Conservation (phyloP, 495 filamentous ascomycete species). For the Xylaria acuta region DNA sequence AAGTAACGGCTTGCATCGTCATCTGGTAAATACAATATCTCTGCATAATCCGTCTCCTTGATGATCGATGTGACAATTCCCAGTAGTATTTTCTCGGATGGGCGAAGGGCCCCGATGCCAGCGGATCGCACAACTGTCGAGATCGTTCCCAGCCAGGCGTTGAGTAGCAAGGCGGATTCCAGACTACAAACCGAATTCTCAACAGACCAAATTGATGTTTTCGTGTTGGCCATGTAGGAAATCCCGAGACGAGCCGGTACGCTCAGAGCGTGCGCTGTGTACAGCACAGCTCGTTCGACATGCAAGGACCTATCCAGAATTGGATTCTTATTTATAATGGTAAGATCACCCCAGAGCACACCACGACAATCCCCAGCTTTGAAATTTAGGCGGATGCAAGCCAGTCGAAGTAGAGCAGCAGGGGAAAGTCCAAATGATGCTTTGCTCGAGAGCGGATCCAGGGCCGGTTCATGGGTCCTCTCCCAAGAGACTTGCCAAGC, state of each 20-base stretch:
- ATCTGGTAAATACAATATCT: constrained; percentile 25
- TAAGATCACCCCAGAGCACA: constrained; percentile 55
- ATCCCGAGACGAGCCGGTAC: constrained; percentile 62
- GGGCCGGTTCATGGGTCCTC: constrained; percentile 58
- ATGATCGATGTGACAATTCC: constrained; percentile 25
- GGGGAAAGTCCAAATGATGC: constrained; percentile 63
- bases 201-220: constrained; percentile 63
- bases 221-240: constrained; percentile 58
- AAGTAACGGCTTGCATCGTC: constrained; percentile 24
- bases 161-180: constrained; percentile 56
- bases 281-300: constrained; percentile 58
- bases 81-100: constrained; percentile 25
- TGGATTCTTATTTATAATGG: constrained; percentile 51
- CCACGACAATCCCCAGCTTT: constrained; percentile 55
- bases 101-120: constrained; percentile 21
- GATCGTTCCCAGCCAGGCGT: constrained; percentile 59
- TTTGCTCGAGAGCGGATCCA: constrained; percentile 60
- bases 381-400: constrained; percentile 60
- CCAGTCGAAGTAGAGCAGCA: constrained; percentile 60
- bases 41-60: constrained; percentile 24
- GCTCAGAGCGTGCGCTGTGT: constrained; percentile 61
- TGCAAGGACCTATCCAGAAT: constrained; percentile 54
- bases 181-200: constrained; percentile 56
- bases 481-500: constrained; percentile 63
- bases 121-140: constrained; percentile 33